Conservation (phyloP, 1,284 basidiomycete genomes). For the Ceratorhiza oryzae-sativae region DNA sequence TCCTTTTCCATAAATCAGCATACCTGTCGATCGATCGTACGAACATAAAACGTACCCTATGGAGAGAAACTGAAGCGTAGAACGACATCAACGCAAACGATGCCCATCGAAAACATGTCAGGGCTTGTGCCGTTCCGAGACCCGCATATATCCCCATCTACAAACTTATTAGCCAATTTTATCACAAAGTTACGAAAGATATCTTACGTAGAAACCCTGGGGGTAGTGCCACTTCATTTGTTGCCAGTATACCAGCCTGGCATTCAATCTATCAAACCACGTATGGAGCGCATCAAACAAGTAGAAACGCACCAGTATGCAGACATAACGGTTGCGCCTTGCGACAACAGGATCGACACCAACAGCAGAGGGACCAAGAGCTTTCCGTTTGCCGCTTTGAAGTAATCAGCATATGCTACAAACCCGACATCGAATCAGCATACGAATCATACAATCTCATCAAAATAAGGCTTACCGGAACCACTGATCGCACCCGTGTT, state of each 20-base stretch:
- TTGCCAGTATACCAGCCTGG: constrained; percentile 35
- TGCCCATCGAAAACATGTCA: neutral
- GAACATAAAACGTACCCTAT: constrained; percentile 49
- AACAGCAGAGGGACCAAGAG: constrained; percentile 33
- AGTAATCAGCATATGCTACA: constrained; percentile 38
- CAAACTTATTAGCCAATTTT: too few relatives aligned
- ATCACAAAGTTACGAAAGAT: too few relatives aligned
- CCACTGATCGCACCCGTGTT: constrained; percentile 72
- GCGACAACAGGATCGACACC: constrained; percentile 18
- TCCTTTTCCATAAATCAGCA: constrained; percentile 48
- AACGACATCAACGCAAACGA: constrained; percentile 50
- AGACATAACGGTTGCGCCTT: constrained; percentile 23
- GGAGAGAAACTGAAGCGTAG: constrained; percentile 65
- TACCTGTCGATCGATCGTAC: neutral
- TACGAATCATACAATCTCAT: too few relatives aligned
- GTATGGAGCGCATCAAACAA: too few relatives aligned
- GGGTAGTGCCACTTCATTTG: constrained; percentile 33
- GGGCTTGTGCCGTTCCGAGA: neutral
- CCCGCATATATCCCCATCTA: neutral
- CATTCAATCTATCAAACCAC: too few relatives aligned
- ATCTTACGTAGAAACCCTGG: constrained; percentile 18
- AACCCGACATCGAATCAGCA: too few relatives aligned
- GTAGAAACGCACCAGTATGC: constrained; percentile 5
- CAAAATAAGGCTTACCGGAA: too few relatives aligned
- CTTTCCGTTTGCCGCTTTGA: constrained; percentile 8